Evolutionary conservation across 129 eudicot genomes (phyloP), one percentile per base, ranked within the genome.

Genomic region (Deinandra increscens): DNA sequence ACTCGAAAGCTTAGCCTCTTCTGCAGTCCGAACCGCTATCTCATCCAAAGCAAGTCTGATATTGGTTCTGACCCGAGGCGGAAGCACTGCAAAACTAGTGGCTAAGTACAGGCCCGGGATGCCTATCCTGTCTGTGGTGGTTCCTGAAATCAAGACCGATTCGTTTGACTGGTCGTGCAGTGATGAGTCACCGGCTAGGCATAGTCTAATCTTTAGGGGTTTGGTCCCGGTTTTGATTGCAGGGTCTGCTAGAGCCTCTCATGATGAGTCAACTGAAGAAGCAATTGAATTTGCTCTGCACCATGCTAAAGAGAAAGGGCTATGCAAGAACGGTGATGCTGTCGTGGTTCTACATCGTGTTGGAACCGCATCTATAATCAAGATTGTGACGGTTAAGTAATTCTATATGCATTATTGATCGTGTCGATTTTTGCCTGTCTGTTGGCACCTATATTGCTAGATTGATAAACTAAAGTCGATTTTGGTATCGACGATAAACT

Each of bases 121-220:
- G 82, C 87, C 91, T 9, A 85, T 85, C 17, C 50, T 82, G 49
- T 85, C 91, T 13, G 91, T 80, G 64, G 91, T 85, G 60, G 81
- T 85, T 42, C 87, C 87, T 1, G 91, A 85, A 63, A 85, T 85
- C n/a, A 73, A 79, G 77, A 75, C 90, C 1, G 90, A 85, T 64
- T 82, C 90, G 1, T 85, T 85, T 66, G 90, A 85, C 44, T 85
- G 90, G 90, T 85, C 84, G 11, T 85, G 90, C 60, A 81, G 87
- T 48, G 90, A 85, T 39, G 90, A 82, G 60, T 79, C 90, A 4
- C 90, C 90, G 18, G 90, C 90, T 33, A 79, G 90, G 70, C 90
- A 85, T 54, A 82, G 90, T 39, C 67, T 85, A 14, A 85, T 85
- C 6, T 79, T 76, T 46, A 82, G 90, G 82, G 90, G 90, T 29